Evolutionary conservation across 176 grass and related monocot genomes (phyloP), one percentile per base, ranked within the genome.

Genomic region (Thalia dealbata): DNA sequence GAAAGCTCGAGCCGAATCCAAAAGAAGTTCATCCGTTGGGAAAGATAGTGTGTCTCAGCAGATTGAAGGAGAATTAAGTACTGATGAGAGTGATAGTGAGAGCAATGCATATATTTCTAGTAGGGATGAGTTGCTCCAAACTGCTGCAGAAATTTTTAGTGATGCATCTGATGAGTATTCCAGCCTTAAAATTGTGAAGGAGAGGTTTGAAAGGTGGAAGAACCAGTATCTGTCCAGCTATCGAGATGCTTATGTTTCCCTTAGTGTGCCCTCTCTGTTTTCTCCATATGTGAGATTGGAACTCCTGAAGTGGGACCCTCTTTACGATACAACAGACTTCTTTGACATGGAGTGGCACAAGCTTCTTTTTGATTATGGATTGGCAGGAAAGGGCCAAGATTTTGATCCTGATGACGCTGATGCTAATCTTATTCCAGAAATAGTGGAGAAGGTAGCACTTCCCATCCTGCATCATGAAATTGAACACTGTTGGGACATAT

Each of bases 81-180:
- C 90, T 25, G 95, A 99, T 79, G 95, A 99, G 82, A 99, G 95
- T 77, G 95, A 99, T 68, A 88, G 83, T 55, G 95, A 99, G 79
- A 91, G 54, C 52, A 64, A 25, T 79, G 87, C 95, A 52, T 99
- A 93, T 70, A 30, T 86, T 55, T 99, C 90, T 46, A 99, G 87
- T 67, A 77, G 81, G 58, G 78, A 88, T 78, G 87, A 93, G 58
- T 71, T 92, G 81, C 86, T 93, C n/a, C 84, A 84, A 81, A 81
- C 95, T 38, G 90, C 90, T 55, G 64, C 83, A 50, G 68, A 84
- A 69, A 79, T 93, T 76, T 91, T 99, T 74, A 79, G 79, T 82
- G 95, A 99, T 91, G 95, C 95, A 71, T 85, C 85, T 46, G 89
- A 99, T 23, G 90, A 99, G 44, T 99, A 99, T 43, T 85, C 95